These are phyloP conservation scores for Crithidia fasciculata DNA, from an alignment of 208 protist species.

Conservation along the genomic window DNA sequence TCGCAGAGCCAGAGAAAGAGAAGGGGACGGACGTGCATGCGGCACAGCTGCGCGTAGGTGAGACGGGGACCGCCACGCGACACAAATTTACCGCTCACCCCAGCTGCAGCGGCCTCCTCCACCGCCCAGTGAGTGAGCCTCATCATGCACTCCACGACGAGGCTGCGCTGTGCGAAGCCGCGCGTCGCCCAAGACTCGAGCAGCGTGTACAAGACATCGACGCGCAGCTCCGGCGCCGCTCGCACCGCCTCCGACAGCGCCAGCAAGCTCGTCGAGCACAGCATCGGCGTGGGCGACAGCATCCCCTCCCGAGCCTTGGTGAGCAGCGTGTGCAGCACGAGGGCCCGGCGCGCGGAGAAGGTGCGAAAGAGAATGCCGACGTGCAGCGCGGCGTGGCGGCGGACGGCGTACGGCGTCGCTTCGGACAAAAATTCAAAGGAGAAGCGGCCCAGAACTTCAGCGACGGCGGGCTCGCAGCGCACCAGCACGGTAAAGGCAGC, in stretches of 20 bases:
- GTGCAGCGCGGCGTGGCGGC: conserved; percentile 59
- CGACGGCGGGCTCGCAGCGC: conserved; percentile 42
- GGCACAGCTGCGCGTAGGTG: conserved; percentile 40
- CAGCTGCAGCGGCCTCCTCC: background rate
- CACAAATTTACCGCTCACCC: no score
- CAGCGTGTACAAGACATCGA: conserved; percentile 66
- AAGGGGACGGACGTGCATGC: conserved; percentile 42
- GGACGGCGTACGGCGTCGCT: conserved; percentile 49
- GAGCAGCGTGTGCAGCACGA: conserved; percentile 69
- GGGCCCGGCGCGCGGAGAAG: conserved; percentile 38
- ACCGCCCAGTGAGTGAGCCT: conserved; percentile 37
- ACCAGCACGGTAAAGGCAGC: conserved; percentile 39
- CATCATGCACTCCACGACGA: conserved; percentile 62
- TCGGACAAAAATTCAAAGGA: conserved; percentile 69
- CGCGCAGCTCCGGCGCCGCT: conserved; percentile 54
- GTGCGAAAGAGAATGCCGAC: conserved; percentile 57
- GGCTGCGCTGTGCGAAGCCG: conserved; percentile 50
- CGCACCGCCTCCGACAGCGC: conserved; percentile 65
- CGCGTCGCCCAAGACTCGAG: conserved; percentile 80
- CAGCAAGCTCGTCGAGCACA: conserved; percentile 69
- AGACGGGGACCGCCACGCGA: background rate
- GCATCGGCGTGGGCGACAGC: conserved; percentile 42
- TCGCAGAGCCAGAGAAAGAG: conserved; percentile 78
- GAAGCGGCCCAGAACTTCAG: conserved; percentile 64
- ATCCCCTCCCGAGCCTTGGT: conserved; percentile 58